Evolutionary conservation across 2,329 filamentous ascomycete species (phyloP).

Genomic region (Aspergillus tamarii): DNA sequence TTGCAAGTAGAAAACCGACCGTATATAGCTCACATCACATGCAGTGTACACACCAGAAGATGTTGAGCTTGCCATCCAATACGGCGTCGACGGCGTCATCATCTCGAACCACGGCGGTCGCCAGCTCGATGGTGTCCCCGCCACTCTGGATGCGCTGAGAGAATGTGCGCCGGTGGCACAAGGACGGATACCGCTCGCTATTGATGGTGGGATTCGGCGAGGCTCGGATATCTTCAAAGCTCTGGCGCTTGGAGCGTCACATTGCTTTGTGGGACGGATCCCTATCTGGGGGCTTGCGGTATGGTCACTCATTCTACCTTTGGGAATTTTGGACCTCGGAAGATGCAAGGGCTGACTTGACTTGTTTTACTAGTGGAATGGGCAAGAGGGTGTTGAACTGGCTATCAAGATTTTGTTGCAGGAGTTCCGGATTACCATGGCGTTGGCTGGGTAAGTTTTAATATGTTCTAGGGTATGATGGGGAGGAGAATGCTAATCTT

Average conservation of each 20-base stretch:
- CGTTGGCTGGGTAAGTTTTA: conserved; percentile 34
- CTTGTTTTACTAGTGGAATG: conserved; percentile 28
- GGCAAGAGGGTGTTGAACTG: conserved; percentile 40
- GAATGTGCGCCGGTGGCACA: conserved; percentile 30
- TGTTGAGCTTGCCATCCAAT: conserved; percentile 37
- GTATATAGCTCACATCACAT: conserved; percentile 20
- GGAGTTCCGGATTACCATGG: conserved; percentile 38
- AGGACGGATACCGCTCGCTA: conserved; percentile 36
- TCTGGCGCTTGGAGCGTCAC: conserved; percentile 37
- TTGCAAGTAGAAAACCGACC: not conserved
- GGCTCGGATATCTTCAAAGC: conserved; percentile 44
- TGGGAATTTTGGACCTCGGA: not conserved
- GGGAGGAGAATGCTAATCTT: conserved; percentile 8
- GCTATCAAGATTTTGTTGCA: conserved; percentile 36
- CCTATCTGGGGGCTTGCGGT: conserved; percentile 41
- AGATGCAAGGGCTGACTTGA: conserved; percentile 5
- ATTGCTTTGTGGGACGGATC: conserved; percentile 37
- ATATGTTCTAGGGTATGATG: not conserved
- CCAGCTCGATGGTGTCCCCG: conserved; percentile 42
- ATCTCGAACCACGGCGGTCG: conserved; percentile 45
- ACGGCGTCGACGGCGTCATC: conserved; percentile 40
- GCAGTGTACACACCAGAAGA: conserved; percentile 38
- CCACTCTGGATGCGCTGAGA: conserved; percentile 41
- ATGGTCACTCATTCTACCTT: not conserved
- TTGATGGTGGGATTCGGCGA: conserved; percentile 41